Evolutionary conservation across 2,329 filamentous ascomycete genomes (phyloP), one percentile per base, ranked within the genome.

Genomic region (Monilinia laxa): DNA sequence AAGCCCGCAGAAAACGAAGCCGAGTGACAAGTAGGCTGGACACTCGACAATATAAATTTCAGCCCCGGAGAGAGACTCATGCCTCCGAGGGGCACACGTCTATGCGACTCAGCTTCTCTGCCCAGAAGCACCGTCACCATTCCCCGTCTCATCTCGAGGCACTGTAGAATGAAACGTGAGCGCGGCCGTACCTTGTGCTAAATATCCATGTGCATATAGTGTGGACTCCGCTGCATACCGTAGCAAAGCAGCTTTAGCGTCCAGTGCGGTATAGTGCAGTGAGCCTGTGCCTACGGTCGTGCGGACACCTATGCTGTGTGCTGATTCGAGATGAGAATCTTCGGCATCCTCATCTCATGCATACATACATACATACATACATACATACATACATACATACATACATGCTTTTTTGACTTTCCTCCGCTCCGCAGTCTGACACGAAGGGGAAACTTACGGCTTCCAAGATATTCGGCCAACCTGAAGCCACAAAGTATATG

Each of bases 41-140:
- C n/a, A 42, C 54, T 42, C n/a, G 4, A 25, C 10, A 10, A 20
- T 35, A 11, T 55, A 55, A 28, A 12, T 56, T 55, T 63, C 62
- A 64, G 62, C 62, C 62, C 38, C 18, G 38, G 45, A 12, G 52
- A 23, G 40, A 64, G 52, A 20, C 49, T 45, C 51, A 45, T 64
- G 35, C 38, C 62, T 64, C 7, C 7, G 31, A 35, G 31, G 31
- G 31, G 31, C 31, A 35, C 31, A 35, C 7, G 31, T 40, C 38
- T 28, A 47, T 14, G 12, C 16, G 35, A 28, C 45, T 40, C 52
- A 56, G 38, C 38, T 45, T 40, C 60, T 35, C 51, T 35, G 16
- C 47, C 25, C 16, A 16, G 23, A 59, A 49, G 42, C 42, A 49
- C n/a, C 60, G 45, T 64, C 62, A 35, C 38, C 16, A 60, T 38